Base-by-base conservation (phyloP, 441 rosid genomes). In the Pelargonium australe region DNA sequence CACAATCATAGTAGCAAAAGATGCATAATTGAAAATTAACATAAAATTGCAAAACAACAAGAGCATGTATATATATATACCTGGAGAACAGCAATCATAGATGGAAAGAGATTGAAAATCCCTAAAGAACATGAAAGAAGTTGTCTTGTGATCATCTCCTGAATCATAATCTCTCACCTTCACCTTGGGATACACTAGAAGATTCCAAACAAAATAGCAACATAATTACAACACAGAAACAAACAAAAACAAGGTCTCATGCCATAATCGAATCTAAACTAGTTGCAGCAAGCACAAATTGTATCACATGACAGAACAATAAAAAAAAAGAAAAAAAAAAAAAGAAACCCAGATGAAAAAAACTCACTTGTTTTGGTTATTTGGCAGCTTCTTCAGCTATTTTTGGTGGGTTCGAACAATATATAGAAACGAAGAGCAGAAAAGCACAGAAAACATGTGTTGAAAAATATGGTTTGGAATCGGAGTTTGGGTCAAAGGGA, bases 111-210 rank as follows among this genome's bases (percentile, higher is more conserved):
- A 84, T 51, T 74, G 80, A 17, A 86, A 66, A 64, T 82, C 85
- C 57, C 80, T 80, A 44, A 84, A 74, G 53, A 80, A 77, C 55
- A 79, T 74, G 69, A 80, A 67, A 63, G 78, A 77, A 64, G 66
- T 79, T 76, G 79, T 78, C 63, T 73, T 68, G 55, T 72, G 70
- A 73, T 75, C 85, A 51, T 63, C 65, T 49, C 49, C 73, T 41
- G 57, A 10, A 16, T 10, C 16, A 49, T 49, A 49, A 49, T 75
- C 73, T 67, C 82, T 80, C 45, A 87, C 80, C 80, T 63, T 87
- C 79, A 82, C 82, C 80, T 79, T 85, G 1, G 89, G 89, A 77
- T 85, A 87, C 87, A 87, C 92, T 83, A 31, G 66, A 68, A 64
- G 49, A 10, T 4, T n/a, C n/a, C 62, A 70, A 3, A 9, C 28